Evolutionary conservation across 352 stramenopile species (phyloP), one percentile per base, ranked within the genome.

Genomic region (Pythium coloratum): DNA sequence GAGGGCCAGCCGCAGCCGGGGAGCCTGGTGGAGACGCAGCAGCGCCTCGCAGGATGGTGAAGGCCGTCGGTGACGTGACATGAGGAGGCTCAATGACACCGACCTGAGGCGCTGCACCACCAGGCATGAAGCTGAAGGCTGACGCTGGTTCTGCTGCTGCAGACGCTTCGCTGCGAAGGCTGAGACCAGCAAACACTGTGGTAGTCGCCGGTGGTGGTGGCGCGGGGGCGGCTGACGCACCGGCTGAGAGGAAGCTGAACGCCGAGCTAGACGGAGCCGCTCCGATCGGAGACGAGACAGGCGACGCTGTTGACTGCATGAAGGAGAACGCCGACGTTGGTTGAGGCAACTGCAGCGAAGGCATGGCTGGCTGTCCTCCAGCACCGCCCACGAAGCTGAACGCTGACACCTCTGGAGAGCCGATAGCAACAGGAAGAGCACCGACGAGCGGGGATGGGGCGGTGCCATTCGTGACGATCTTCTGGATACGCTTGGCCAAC

Each of bases 401-500:
- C 3, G 78, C 82, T 2, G 82, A 89, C 1, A 73, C 66, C 6
- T 64, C 44, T 8, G 75, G 75, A 2, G 75, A 77, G 12, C 65
- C 62, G 0, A 73, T 47, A 0, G 53, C 32, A 26, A 59, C n/a
- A 24, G 55, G 55, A 0, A 47, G 2, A 6, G 46, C 46, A 6
- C 46, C 58, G 0, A 70, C 50, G 3, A 70, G 13, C 3, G 67
- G 62, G 0, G 62, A 67, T 4, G 57, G 67, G 1, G 53, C 69
- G 1, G 69, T 69, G 9, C 63, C 69, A 18, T 69, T 58, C 6
- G 46, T 32, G 3, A 50, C 59, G 20, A 82, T 88, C 14, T 72
- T 75, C 50, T 93, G 83, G 50, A 93, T 91, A 14, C 80, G 80
- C 44, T 79, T 78, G 55, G 78, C 76, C n/a, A 93, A 49, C 28